phyloP scores from a whole-genome alignment of 306 rosid species.

The Carpinus fangiana region DNA sequence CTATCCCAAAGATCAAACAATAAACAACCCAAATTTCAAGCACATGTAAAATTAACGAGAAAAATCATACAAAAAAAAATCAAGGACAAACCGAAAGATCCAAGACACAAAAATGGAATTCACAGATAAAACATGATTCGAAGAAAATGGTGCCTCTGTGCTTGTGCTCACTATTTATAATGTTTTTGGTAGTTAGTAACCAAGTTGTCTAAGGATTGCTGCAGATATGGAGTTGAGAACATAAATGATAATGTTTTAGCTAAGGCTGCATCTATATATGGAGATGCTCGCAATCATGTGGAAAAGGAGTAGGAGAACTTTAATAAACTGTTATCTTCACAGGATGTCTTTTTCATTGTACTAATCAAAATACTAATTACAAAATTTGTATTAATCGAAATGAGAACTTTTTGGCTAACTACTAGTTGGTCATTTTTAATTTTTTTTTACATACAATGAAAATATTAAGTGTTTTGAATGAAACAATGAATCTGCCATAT shows the following conservation, averaged over 20 bases:
- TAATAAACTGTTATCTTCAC: slow-evolving; percentile 68
- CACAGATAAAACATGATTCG: slow-evolving; percentile 26
- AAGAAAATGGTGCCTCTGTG: not conserved
- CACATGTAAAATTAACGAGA: too few relatives aligned
- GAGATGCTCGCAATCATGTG: slow-evolving; percentile 91
- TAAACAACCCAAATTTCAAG: too few relatives aligned
- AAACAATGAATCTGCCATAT: not conserved
- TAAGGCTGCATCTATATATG: slow-evolving; percentile 93
- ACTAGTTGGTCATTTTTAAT: not conserved
- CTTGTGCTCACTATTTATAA: too few relatives aligned
- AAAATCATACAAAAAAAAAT: too few relatives aligned
- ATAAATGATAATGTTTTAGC: too few relatives aligned
- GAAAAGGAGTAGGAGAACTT: slow-evolving; percentile 95
- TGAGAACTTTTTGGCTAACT: not conserved
- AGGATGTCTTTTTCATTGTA: slow-evolving; percentile 47
- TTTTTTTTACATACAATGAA: not conserved
- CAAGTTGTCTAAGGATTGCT: too few relatives aligned
- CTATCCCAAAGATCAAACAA: too few relatives aligned
- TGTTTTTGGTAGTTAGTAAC: too few relatives aligned
- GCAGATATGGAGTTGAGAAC: too few relatives aligned
- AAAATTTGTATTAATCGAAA: not conserved
- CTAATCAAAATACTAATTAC: not conserved
- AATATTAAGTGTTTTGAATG: not conserved
- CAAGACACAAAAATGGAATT: too few relatives aligned
- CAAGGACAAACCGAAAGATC: too few relatives aligned